Percentiles rank a stretch among this genome's conserved stretches.
Evolutionary conservation across 768 basidiomycete species (phyloP).

Genomic region (Podaxis mareebaensis): DNA sequence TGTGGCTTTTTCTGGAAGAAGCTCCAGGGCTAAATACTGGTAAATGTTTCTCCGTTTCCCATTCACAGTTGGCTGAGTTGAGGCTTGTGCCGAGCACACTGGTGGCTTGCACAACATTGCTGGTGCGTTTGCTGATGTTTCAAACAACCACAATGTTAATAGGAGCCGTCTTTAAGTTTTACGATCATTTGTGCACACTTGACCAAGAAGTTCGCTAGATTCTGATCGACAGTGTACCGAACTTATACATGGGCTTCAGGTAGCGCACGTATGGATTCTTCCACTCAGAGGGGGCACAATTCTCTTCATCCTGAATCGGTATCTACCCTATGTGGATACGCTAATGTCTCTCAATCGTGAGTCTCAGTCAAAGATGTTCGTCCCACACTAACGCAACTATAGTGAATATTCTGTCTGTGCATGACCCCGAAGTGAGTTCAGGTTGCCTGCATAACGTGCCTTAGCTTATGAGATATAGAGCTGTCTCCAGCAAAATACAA

Average conservation of each 20-base stretch:
- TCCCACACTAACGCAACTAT: neutral
- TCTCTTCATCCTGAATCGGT: constrained; percentile 41
- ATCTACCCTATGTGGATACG: constrained; percentile 40
- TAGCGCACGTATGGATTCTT: constrained; percentile 34
- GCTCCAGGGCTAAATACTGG: neutral
- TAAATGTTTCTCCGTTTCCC: neutral
- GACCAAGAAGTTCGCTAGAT: constrained; percentile 31
- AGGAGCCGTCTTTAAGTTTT: constrained; percentile 26
- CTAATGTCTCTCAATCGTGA: constrained; percentile 33
- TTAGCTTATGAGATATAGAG: constrained; percentile 18
- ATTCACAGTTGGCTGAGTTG: constrained; percentile 23
- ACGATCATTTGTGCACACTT: constrained; percentile 36
- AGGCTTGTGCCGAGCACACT: constrained; percentile 27
- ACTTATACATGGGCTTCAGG: constrained; percentile 20
- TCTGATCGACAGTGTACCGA: neutral
- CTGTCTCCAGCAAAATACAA: constrained; percentile 27
- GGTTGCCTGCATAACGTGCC: neutral
- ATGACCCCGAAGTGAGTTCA: constrained; percentile 24
- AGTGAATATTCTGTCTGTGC: constrained; percentile 19
- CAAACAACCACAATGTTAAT: neutral
- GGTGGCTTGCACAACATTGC: constrained; percentile 27
- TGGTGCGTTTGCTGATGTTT: constrained; percentile 20
- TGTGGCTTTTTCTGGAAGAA: neutral
- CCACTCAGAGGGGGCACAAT: constrained; percentile 30
- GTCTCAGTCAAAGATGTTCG: neutral